A percentile compares a stretch with the other conserved stretches of the same genome.
phyloP scores from a whole-genome alignment of 2,329 filamentous ascomycete species.

The Fusarium nisikadoi region DNA sequence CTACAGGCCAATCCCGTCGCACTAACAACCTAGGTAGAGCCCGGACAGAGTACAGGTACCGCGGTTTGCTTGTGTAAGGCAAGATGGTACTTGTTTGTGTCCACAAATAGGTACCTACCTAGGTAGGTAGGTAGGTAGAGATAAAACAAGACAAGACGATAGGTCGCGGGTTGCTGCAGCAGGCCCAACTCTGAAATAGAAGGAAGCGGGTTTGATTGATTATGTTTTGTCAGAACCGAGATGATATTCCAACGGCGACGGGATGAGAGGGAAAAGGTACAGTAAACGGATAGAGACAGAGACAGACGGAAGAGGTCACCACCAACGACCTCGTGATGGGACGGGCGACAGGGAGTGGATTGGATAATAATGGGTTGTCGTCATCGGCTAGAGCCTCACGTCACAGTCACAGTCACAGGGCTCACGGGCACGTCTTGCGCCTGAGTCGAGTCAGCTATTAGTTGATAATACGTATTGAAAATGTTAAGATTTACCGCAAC shows the following conservation, averaged over 20 bases:
- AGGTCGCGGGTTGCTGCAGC: conserved; percentile 16
- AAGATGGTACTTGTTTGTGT: conserved; percentile 9
- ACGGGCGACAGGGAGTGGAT: conserved; percentile 39
- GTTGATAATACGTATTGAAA: not conserved
- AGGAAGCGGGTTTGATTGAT: not conserved
- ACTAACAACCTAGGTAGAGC: conserved; percentile 10
- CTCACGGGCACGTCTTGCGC: conserved; percentile 15
- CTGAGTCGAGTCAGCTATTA: conserved; percentile 7
- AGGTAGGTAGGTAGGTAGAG: not conserved
- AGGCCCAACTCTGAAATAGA: conserved; percentile 5
- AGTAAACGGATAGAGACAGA: not conserved
- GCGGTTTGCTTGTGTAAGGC: conserved; percentile 11
- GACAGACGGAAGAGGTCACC: conserved; percentile 16
- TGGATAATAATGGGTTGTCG: conserved; percentile 35
- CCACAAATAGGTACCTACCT: not conserved
- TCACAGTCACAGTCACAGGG: conserved; percentile 32
- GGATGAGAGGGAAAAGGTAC: not conserved
- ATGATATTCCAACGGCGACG: not conserved
- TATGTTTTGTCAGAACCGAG: not conserved
- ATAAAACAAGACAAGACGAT: not conserved
- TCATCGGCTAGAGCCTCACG: conserved; percentile 45
- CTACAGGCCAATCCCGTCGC: not conserved
- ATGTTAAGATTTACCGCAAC: conserved; percentile 5
- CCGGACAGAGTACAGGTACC: not conserved
- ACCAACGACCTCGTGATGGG: conserved; percentile 44